Evolutionary conservation across 75 land plant genomes (phyloP).

Genomic region (Pinus tabuliformis): DNA sequence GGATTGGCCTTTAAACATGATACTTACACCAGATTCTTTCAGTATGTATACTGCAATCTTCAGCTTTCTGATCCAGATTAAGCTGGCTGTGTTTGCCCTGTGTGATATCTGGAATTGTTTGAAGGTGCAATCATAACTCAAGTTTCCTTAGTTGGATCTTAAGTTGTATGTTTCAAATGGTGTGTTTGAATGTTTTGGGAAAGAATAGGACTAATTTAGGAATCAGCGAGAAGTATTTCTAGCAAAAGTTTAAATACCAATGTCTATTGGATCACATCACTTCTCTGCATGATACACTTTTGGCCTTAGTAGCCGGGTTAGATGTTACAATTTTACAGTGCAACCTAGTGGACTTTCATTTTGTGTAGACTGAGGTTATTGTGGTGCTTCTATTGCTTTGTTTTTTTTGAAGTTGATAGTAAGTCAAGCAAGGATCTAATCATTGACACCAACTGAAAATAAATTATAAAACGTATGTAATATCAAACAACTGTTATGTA

Average conservation of each 20-base stretch:
- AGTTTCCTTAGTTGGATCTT: background rate
- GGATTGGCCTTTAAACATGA: conserved; percentile 84
- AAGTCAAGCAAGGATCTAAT: too few species aligned
- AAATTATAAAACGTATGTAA: too few species aligned
- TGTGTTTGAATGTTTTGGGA: too few species aligned
- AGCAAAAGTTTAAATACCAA: background rate
- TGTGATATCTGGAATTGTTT: conserved; percentile 66
- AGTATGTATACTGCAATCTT: conserved; percentile 71
- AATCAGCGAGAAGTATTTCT: background rate
- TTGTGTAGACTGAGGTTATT: too few species aligned
- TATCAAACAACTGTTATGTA: too few species aligned
- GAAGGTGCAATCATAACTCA: conserved; percentile 46
- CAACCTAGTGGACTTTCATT: too few species aligned
- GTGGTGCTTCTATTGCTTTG: too few species aligned
- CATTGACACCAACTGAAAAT: too few species aligned
- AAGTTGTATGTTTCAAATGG: background rate
- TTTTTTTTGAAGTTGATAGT: too few species aligned
- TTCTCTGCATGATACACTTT: background rate
- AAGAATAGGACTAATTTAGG: background rate
- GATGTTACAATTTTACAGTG: too few species aligned
- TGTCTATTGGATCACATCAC: background rate
- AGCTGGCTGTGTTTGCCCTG: conserved; percentile 69
- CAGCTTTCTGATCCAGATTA: conserved; percentile 66
- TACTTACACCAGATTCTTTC: conserved; percentile 62
- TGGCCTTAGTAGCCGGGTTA: too few species aligned